Evolutionary conservation across 352 stramenopile genomes (phyloP).

Genomic region (Phytophthora hibernalis): DNA sequence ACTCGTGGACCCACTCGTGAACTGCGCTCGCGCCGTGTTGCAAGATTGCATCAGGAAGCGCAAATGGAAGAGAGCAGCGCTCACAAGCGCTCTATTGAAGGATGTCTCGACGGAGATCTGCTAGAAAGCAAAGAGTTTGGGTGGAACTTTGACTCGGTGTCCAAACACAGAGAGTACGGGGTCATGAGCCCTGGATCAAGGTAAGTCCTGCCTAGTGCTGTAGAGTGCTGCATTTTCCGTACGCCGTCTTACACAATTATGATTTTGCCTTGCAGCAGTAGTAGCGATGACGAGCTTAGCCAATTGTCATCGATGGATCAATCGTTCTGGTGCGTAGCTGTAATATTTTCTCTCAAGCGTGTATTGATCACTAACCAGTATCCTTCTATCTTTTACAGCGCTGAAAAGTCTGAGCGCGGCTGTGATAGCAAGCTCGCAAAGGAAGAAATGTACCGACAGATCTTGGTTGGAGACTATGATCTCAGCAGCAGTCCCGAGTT

Average conservation of each 20-base stretch:
- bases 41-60: constrained; percentile 77
- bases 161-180: constrained; percentile 52
- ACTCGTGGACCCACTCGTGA: too few relatives aligned
- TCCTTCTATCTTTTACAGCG: constrained; percentile 21
- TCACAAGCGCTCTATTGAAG: constrained; percentile 76
- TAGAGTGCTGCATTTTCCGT: not conserved
- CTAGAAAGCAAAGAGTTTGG: constrained; percentile 42
- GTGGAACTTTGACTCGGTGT: constrained; percentile 41
- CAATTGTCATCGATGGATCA: constrained; percentile 73
- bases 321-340: constrained; percentile 59
- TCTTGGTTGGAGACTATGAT: constrained; percentile 60
- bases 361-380: not conserved
- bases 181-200: constrained; percentile 59
- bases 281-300: constrained; percentile 84
- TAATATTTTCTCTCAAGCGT: not conserved
- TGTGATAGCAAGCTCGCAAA: constrained; percentile 60
- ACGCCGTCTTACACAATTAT: not conserved
- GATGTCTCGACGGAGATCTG: constrained; percentile 44
- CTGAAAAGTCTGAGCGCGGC: constrained; percentile 50
- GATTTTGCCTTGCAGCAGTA: constrained; percentile 43
- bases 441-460: constrained; percentile 73
- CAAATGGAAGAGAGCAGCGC: constrained; percentile 58
- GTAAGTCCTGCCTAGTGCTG: constrained; percentile 34
- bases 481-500: constrained; percentile 77
- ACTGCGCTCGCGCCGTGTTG: constrained; percentile 68